Base-by-base conservation (phyloP, 768 basidiomycete species). In the Termitomyces sp. region DNA sequence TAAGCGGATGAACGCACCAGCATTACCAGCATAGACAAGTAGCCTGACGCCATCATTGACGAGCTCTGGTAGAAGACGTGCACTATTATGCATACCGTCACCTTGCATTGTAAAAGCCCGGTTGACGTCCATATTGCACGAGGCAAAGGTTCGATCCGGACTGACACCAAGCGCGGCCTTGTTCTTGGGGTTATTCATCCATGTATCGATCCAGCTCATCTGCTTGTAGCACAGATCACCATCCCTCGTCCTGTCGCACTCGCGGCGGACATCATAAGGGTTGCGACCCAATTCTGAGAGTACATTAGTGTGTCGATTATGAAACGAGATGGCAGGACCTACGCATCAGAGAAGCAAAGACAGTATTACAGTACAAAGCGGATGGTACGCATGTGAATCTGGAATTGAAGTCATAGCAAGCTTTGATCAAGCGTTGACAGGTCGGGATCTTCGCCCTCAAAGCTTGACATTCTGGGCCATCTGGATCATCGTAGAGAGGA, bases 11-110 rank as follows among this genome's bases (percentile, higher is more conserved):
- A 19, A 75, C 82, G 59, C 62, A 87, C 88, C 76, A 64, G 90
- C 89, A 61, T 89, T 87, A 19, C 90, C 94, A 57, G 94, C 93
- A 66, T 97, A 98, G 43, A 98, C 84, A 31, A 98, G 73, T 44
- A 99, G 71, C 54, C 91, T 75, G 38, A 99, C 77, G 5, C 94
- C 95, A 40, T 85, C 82, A 50, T 93, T 80, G 45, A 99, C 75
- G 38, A 99, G 76, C 43, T 89, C 85, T 2, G 91, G 87, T 10
- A 98, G 75, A 10, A 97, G 77, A 33, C 73, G 70, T 0, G 92
- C 89, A 33, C 86, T 85, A 69, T 97, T 88, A 66, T 87, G 91
- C 79, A 89, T 84, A 9, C 85, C 84, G 66, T 98, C 96, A 30
- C 96, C 95, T 66, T 91, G 87, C 64, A 85, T 67, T 54, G 77